Conservation (phyloP, 176 grass and related monocot genomes). For the Carex littledalei region DNA sequence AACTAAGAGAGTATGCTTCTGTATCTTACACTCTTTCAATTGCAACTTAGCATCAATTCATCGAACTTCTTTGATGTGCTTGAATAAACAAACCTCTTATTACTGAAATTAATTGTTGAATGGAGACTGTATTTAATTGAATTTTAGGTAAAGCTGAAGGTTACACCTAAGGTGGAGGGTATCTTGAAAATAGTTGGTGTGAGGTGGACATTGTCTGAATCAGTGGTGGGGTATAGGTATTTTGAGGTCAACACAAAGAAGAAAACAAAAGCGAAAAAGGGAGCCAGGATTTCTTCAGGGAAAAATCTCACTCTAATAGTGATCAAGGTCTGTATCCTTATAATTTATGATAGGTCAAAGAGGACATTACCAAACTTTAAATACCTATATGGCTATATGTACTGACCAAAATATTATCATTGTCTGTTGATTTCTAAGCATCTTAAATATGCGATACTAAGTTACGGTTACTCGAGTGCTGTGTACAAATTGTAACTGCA, state of each 20-base stretch:
- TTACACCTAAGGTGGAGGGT: constrained; percentile 86
- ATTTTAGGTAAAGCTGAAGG: constrained; percentile 85
- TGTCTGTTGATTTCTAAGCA: neutral
- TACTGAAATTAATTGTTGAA: neutral
- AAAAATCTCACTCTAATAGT: constrained; percentile 55
- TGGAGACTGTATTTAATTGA: constrained; percentile 14
- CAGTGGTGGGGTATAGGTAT: constrained; percentile 77
- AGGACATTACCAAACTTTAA: neutral
- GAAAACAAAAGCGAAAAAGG: constrained; percentile 77
- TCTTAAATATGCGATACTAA: neutral
- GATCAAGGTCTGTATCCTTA: constrained; percentile 62
- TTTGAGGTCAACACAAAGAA: constrained; percentile 60
- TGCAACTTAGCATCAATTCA: neutral
- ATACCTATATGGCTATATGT: neutral
- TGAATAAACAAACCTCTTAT: neutral
- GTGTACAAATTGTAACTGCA: neutral
- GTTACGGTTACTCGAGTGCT: neutral
- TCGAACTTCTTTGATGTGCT: neutral
- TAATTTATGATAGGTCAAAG: neutral
- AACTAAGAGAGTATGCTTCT: constrained; percentile 58
- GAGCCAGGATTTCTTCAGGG: constrained; percentile 31
- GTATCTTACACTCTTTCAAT: constrained; percentile 17
- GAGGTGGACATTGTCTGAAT: constrained; percentile 87
- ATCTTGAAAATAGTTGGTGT: constrained; percentile 83
- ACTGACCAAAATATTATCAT: neutral